Conservation (phyloP, 139 green algal genomes). For the Chlamydomonas eustigma region DNA sequence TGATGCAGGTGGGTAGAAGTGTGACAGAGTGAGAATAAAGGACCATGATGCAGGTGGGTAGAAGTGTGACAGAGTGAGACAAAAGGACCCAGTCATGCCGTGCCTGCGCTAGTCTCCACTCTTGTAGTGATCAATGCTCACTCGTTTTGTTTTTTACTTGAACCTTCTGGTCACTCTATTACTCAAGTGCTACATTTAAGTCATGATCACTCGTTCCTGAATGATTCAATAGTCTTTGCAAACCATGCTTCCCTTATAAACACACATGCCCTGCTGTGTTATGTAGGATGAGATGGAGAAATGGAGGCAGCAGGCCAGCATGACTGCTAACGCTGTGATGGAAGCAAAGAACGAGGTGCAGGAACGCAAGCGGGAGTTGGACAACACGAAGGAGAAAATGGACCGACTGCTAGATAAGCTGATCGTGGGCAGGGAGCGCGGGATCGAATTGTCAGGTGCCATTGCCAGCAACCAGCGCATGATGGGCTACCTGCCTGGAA, state of each 20-base stretch:
- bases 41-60: slow-evolving; percentile 11
- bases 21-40: no score
- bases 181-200: no score
- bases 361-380: slow-evolving; percentile 66
- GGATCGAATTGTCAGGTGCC: slow-evolving; percentile 53
- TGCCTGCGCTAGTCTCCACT: no score
- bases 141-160: no score
- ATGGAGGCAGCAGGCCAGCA: slow-evolving; percentile 62
- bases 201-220: no score
- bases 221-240: no score
- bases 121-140: no score
- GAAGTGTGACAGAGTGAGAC: no score
- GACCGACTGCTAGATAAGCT: slow-evolving; percentile 70
- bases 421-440: slow-evolving; percentile 47
- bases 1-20: slow-evolving; percentile 13
- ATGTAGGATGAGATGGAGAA: slow-evolving; percentile 45
- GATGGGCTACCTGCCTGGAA: slow-evolving; percentile 20
- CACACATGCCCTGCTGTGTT: no score
- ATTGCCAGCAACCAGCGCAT: slow-evolving; percentile 44
- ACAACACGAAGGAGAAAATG: slow-evolving; percentile 71
- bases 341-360: slow-evolving; percentile 72
- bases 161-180: no score
- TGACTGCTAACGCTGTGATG: slow-evolving; percentile 52
- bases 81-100: no score
- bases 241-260: no score